These are phyloP conservation scores for Talaromyces sp. DNA, from an alignment of 2,329 filamentous ascomycete species.

Conservation along the genomic window DNA sequence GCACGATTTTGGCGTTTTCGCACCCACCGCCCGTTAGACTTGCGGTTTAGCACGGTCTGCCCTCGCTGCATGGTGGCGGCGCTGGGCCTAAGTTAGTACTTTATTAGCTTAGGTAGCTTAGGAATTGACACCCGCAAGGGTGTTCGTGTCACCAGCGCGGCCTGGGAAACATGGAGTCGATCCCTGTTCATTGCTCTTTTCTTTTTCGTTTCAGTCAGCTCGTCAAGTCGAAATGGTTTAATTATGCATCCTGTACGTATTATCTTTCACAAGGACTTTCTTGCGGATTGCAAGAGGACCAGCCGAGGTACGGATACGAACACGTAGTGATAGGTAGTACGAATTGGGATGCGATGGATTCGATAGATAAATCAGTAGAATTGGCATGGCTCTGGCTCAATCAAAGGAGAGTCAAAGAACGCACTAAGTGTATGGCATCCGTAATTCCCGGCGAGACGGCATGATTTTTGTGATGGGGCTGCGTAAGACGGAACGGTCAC, in stretches of 20 bases:
- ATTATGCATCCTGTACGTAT: neutral
- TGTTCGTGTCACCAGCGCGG: conserved; percentile 2
- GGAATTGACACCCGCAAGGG: conserved; percentile 9
- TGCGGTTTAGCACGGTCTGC: conserved; percentile 12
- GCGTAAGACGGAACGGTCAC: conserved; percentile 2
- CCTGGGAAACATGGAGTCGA: conserved; percentile 1
- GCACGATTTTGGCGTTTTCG: neutral
- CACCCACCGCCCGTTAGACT: conserved; percentile 7
- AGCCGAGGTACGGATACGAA: neutral
- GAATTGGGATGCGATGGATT: neutral
- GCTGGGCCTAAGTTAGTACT: conserved; percentile 5
- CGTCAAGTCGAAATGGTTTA: neutral
- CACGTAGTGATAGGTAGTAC: neutral
- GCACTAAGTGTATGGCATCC: conserved; percentile 1
- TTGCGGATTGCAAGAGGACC: neutral
- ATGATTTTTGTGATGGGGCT: conserved; percentile 9
- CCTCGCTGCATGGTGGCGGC: conserved; percentile 7
- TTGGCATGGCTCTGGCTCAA: neutral
- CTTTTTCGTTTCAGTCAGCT: neutral
- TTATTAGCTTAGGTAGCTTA: neutral
- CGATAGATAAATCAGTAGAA: neutral
- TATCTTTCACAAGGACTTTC: neutral
- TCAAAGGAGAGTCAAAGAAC: neutral
- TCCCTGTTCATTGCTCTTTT: neutral
- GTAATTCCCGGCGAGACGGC: conserved; percentile 13